Percentiles rank a stretch among this genome's conserved stretches.
These are phyloP conservation scores for Ziziphus jujuba DNA, from an alignment of 306 rosid genomes.

Conservation along the genomic window DNA sequence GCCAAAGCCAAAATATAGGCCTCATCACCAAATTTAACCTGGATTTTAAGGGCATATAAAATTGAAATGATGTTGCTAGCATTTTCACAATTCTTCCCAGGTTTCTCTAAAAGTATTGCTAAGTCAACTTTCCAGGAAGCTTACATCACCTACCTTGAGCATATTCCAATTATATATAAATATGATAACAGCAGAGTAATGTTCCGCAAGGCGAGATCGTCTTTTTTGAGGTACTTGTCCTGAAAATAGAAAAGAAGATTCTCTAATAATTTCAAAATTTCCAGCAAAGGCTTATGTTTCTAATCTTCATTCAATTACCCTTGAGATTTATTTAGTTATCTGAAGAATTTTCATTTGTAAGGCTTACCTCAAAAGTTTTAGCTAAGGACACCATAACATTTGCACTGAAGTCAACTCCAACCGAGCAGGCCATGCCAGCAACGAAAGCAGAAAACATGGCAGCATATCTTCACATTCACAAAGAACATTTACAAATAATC, in stretches of 20 bases:
- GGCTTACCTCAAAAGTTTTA: constrained; percentile 72
- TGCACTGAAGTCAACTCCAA: constrained; percentile 80
- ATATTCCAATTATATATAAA: constrained; percentile 81
- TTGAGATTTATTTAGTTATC: not conserved
- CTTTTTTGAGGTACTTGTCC: constrained; percentile 80
- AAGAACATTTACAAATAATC: not conserved
- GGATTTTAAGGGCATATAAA: not conserved
- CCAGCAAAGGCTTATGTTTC: constrained; percentile 3
- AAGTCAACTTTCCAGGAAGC: constrained; percentile 3
- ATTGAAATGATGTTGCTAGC: not conserved
- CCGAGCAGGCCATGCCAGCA: constrained; percentile 79
- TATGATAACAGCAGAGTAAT: constrained; percentile 76
- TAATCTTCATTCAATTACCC: not conserved
- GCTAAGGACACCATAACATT: constrained; percentile 83
- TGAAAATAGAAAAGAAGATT: constrained; percentile 24
- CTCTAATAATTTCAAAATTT: not conserved
- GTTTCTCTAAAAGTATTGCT: not conserved
- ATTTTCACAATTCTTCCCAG: not conserved
- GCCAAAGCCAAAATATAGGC: not conserved
- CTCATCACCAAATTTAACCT: not conserved
- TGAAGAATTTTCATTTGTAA: constrained; percentile 2
- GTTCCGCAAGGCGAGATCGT: constrained; percentile 82
- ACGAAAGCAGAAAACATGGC: constrained; percentile 88
- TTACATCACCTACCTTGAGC: constrained; percentile 58
- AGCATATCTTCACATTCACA: constrained; percentile 76